Conservation (phyloP, 306 rosid genomes). For the Vigna unguiculata region DNA sequence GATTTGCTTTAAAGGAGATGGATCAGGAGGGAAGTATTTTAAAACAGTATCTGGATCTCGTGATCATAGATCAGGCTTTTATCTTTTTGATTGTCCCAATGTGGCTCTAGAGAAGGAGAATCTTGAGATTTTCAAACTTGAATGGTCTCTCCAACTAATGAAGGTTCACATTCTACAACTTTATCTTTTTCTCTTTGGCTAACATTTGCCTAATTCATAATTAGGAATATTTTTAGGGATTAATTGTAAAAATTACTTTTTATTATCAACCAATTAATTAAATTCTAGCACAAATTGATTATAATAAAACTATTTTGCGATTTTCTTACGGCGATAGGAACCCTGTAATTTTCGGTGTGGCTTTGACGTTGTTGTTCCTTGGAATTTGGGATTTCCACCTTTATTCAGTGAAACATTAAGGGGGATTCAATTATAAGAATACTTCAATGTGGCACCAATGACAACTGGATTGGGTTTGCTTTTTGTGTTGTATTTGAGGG, state of each 20-base stretch:
- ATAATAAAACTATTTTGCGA: neutral
- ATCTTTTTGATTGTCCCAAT: neutral
- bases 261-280: neutral
- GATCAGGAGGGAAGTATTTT: conserved; percentile 2
- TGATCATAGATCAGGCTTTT: conserved; percentile 13
- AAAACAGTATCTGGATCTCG: neutral
- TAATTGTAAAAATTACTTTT: too few relatives aligned
- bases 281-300: neutral
- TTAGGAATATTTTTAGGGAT: too few relatives aligned
- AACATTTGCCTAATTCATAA: too few relatives aligned
- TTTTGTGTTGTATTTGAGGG: neutral
- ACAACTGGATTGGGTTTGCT: neutral
- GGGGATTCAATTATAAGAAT: neutral
- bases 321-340: neutral
- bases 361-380: conserved; percentile 22
- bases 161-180: too few relatives aligned
- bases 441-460: neutral
- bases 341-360: conserved; percentile 23
- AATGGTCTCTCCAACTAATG: too few relatives aligned
- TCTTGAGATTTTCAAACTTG: too few relatives aligned
- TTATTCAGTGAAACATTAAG: neutral
- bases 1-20: too few relatives aligned
- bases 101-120: too few relatives aligned
- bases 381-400: neutral
- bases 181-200: too few relatives aligned